These are phyloP conservation scores for Teratosphaeria gauchensis DNA, from an alignment of 2,329 filamentous ascomycete genomes.

Conservation along the genomic window DNA sequence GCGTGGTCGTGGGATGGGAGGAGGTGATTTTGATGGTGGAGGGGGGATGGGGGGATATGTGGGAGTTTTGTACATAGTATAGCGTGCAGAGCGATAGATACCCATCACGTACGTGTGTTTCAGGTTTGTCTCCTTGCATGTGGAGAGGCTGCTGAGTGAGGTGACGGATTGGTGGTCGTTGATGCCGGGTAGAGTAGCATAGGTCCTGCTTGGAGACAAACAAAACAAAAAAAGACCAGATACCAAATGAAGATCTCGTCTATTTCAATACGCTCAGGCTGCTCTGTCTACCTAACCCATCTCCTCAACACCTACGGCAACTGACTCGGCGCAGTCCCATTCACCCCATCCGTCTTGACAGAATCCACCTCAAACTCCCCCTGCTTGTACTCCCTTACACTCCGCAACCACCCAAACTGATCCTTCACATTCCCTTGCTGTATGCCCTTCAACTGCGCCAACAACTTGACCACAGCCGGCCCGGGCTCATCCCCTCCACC, in stretches of 20 bases:
- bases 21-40: background rate
- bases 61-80: background rate
- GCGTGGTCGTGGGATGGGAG: conserved; percentile 26
- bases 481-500: conserved; percentile 59
- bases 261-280: too few species aligned
- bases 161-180: too few species aligned
- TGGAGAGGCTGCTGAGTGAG: too few species aligned
- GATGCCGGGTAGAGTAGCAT: too few species aligned
- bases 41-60: background rate
- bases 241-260: too few species aligned
- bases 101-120: background rate
- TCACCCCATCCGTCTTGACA: conserved; percentile 8
- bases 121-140: too few species aligned
- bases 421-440: conserved; percentile 75
- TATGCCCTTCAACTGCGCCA: conserved; percentile 71
- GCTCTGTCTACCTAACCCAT: too few species aligned
- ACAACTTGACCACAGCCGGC: conserved; percentile 59
- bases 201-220: too few species aligned
- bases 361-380: conserved; percentile 19
- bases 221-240: too few species aligned
- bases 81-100: background rate
- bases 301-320: conserved; percentile 14
- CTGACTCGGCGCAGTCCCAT: conserved; percentile 12
- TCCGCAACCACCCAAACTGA: conserved; percentile 60
- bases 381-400: conserved; percentile 31